Evolutionary conservation across 2,329 filamentous ascomycete species (phyloP).

Genomic region (Calonectria honghensis): DNA sequence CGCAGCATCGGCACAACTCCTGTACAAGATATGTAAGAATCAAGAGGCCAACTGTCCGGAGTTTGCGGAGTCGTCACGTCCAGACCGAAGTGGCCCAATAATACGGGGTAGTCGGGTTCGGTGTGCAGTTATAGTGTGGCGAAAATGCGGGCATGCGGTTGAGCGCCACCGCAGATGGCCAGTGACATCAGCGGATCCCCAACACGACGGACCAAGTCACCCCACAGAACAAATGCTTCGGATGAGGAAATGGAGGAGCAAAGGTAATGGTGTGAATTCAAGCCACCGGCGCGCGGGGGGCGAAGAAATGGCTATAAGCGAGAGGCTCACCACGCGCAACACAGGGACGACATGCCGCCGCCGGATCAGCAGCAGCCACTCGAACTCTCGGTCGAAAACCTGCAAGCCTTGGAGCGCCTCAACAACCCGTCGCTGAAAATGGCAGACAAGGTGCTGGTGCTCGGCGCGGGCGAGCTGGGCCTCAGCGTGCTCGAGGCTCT

Average conservation of each 20-base stretch:
- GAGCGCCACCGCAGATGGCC: slow-evolving; percentile 42
- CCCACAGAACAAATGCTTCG: slow-evolving; percentile 12
- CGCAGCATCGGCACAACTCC: neutral
- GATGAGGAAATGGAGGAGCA: slow-evolving; percentile 23
- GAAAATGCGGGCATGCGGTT: slow-evolving; percentile 34
- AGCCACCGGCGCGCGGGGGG: neutral
- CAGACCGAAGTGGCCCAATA: neutral
- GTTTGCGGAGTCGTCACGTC: slow-evolving; percentile 17
- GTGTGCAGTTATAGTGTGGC: slow-evolving; percentile 9
- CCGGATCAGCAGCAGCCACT: slow-evolving; percentile 44
- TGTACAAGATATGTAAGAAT: neutral
- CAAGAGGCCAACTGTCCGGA: slow-evolving; percentile 33
- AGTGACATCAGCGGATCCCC: slow-evolving; percentile 48
- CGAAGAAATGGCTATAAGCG: slow-evolving; percentile 38
- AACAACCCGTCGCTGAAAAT: slow-evolving; percentile 50
- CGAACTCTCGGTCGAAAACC: slow-evolving; percentile 53
- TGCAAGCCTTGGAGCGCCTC: slow-evolving; percentile 52
- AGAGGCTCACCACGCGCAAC: slow-evolving; percentile 16
- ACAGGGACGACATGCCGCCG: slow-evolving; percentile 43
- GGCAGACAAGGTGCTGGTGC: slow-evolving; percentile 69
- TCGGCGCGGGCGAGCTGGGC: slow-evolving; percentile 82
- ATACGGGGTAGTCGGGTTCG: slow-evolving; percentile 20
- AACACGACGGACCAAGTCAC: slow-evolving; percentile 40
- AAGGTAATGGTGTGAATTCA: slow-evolving; percentile 15
- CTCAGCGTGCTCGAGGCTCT: slow-evolving; percentile 72